Evolutionary conservation across 2,329 filamentous ascomycete genomes (phyloP).

Genomic region (Calonectria leucothoes): DNA sequence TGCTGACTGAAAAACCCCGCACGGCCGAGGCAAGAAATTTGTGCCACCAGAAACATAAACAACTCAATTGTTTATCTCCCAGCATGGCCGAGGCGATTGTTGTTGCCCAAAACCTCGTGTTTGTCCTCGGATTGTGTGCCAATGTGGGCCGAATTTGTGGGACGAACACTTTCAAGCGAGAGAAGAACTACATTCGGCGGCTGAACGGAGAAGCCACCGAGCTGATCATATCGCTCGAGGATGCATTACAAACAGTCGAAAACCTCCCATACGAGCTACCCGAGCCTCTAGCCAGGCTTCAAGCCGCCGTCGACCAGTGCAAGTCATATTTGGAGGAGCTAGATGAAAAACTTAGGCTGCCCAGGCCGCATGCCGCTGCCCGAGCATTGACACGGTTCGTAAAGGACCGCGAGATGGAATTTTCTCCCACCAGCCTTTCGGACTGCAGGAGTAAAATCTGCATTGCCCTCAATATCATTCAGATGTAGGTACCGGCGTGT

Average conservation of each 20-base stretch:
- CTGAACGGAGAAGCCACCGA: background rate
- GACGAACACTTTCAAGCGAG: background rate
- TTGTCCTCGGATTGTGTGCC: background rate
- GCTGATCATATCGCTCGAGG: background rate
- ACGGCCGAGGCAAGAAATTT: background rate
- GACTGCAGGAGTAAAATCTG: background rate
- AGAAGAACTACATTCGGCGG: background rate
- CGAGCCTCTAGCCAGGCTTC: background rate
- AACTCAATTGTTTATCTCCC: background rate
- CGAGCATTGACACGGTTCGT: background rate
- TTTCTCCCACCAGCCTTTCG: background rate
- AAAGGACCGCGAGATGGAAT: background rate
- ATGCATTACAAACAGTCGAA: background rate
- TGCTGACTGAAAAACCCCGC: background rate
- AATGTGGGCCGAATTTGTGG: background rate
- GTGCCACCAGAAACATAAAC: background rate
- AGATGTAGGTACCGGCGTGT: background rate
- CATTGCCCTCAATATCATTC: background rate
- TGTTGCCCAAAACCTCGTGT: background rate
- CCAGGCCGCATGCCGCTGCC: background rate
- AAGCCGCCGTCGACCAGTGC: background rate
- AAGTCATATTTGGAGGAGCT: background rate
- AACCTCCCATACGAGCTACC: background rate
- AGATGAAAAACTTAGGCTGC: background rate
- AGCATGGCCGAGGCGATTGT: background rate